Evolutionary conservation across 371 early-diverging fungal species (phyloP).

Genomic region (Rhizopus stolonifer): DNA sequence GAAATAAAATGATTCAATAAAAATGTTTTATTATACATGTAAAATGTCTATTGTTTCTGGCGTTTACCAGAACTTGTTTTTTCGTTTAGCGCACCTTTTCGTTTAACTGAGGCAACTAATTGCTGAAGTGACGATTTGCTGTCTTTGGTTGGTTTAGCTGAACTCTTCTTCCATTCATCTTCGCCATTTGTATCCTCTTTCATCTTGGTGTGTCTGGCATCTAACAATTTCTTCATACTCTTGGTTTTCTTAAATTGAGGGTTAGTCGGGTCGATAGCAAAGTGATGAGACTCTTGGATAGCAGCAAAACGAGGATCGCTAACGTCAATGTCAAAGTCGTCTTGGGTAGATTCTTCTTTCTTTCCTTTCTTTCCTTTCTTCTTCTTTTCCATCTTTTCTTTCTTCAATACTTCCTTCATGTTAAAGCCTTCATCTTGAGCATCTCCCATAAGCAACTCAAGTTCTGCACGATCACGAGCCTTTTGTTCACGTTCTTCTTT

Average conservation of each 20-base stretch:
- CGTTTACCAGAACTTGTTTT: constrained; percentile 44
- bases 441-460: constrained; percentile 79
- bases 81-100: constrained; percentile 48
- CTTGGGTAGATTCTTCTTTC: constrained; percentile 50
- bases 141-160: neutral
- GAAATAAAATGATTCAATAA: too few relatives aligned
- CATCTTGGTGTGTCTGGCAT: constrained; percentile 67
- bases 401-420: constrained; percentile 84
- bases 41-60: constrained; percentile 31
- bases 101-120: constrained; percentile 59
- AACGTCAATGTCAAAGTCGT: constrained; percentile 84
- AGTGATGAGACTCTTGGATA: constrained; percentile 80
- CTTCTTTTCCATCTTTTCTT: constrained; percentile 85
- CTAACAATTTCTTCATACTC: constrained; percentile 79
- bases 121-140: constrained; percentile 47
- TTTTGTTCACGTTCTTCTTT: constrained; percentile 62
- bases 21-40: neutral
- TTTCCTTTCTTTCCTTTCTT: constrained; percentile 55
- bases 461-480: constrained; percentile 71
- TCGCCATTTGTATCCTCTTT: constrained; percentile 14
- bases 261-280: constrained; percentile 94
- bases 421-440: constrained; percentile 71
- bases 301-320: constrained; percentile 87
- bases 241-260: constrained; percentile 94
- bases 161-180: constrained; percentile 44